Percentiles rank a stretch among this genome's conserved stretches.
Evolutionary conservation across 2,329 filamentous ascomycete species (phyloP).

Genomic region (Tolypocladium sp.): DNA sequence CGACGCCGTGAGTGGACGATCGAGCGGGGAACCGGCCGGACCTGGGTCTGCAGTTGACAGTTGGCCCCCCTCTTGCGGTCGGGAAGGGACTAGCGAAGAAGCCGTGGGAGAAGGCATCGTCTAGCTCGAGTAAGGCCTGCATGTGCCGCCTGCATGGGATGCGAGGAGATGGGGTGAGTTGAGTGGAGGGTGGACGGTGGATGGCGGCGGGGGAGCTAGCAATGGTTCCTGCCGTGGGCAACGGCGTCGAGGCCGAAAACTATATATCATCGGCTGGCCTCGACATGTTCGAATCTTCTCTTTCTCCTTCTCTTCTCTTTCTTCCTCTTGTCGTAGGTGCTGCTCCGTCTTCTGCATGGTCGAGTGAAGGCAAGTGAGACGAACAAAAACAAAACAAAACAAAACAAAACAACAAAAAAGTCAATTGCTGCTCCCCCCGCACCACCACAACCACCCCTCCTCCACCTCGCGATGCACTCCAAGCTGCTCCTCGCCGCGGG

Average conservation of each 20-base stretch:
- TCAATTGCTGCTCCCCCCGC: background rate
- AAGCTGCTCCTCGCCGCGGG: slow-evolving; percentile 27
- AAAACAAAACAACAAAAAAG: background rate
- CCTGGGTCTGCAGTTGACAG: background rate
- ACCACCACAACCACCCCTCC: background rate
- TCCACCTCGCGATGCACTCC: slow-evolving; percentile 25
- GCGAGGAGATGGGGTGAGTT: background rate
- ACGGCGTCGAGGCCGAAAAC: background rate
- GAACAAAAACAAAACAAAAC: background rate
- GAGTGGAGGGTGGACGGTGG: background rate
- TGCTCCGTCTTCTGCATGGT: background rate
- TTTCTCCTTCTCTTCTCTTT: background rate
- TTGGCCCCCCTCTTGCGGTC: background rate
- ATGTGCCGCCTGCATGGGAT: background rate
- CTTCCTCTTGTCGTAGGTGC: background rate
- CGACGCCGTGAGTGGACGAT: background rate
- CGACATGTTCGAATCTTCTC: background rate
- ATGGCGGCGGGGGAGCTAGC: background rate
- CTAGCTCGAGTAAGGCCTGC: too few relatives aligned
- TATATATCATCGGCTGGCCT: background rate
- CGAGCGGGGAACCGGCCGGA: background rate
- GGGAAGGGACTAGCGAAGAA: background rate
- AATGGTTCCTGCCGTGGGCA: background rate
- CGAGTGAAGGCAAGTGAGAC: background rate
- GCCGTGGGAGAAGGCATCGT: background rate